Base-by-base conservation (phyloP, 2,329 filamentous ascomycete genomes). In the Aspergillus fructus region DNA sequence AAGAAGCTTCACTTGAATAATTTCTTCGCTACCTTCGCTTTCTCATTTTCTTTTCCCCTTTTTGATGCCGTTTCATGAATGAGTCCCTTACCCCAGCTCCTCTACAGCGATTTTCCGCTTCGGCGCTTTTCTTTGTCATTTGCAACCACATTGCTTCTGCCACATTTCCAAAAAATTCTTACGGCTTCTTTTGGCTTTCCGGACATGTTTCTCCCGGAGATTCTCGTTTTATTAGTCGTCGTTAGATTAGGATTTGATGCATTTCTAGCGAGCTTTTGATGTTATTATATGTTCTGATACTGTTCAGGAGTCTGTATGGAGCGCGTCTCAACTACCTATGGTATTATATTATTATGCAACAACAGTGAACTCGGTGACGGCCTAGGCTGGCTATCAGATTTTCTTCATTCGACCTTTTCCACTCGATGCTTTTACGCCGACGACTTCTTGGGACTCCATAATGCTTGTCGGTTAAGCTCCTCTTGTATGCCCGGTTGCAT, bases 231-330 rank as follows among this genome's bases (percentile, higher is more conserved):
- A 23, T 56, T 47, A 59, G 41, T 60, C 55, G 50, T 55, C 56
- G 55, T 59, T 66, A 66, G 62, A 67, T 67, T 64, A 60, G 62
- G 64, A 59, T 61, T 58, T 53, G 56, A 60, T 66, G 65, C 66
- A 66, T 66, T 61, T 58, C 62, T 64, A 66, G 64, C 65, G 65
- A 55, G 33, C 51, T 47, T 41, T 45, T 55, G 47, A 43, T 49
- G 47, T 61, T 63, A 33, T 55, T 55, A 41, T 49, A 43, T 57
- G 15, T 43, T 55, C 45, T 43, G 52, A 45, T 53, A 40, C 47
- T 54, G 37, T 56, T 56, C 40, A 42, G n/a, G 41, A 40, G 41
- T 49, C 8, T 37, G 55, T 46, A 39, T 59, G 49, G 49, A 49
- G 55, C 48, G 34, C 42, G 50, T 61, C 21, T 50, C 33, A 45